A percentile compares a stretch with the other conserved stretches of the same genome.
Conservation (phyloP, 139 green algal genomes). For the Haematococcus sp. region DNA sequence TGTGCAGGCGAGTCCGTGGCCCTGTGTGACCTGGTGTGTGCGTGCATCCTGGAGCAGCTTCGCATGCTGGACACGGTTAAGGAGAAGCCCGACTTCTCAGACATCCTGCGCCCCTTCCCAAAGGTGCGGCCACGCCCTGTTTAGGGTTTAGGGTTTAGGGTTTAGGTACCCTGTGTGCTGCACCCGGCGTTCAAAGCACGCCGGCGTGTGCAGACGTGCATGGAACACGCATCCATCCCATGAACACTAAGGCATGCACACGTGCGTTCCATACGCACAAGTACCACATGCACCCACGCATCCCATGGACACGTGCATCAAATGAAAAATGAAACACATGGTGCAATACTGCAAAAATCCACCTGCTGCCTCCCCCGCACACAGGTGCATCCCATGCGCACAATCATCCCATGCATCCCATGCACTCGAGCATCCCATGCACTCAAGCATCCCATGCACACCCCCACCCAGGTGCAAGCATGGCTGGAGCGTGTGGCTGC, state of each 20-base stretch:
- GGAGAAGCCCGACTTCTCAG: constrained; percentile 11
- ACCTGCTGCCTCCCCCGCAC: too few relatives aligned
- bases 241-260: too few relatives aligned
- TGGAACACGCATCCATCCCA: too few relatives aligned
- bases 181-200: neutral
- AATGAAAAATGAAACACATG: too few relatives aligned
- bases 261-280: too few relatives aligned
- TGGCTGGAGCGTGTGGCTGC: constrained; percentile 6
- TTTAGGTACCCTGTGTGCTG: neutral
- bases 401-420: too few relatives aligned
- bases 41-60: constrained; percentile 15
- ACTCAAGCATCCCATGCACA: too few relatives aligned
- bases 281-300: too few relatives aligned
- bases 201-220: neutral
- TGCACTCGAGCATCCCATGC: too few relatives aligned
- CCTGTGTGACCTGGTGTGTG: constrained; percentile 10
- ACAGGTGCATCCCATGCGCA: too few relatives aligned
- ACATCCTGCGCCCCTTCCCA: constrained; percentile 2
- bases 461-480: neutral
- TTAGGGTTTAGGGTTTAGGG: neutral
- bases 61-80: constrained; percentile 13
- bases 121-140: neutral
- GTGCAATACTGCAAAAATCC: too few relatives aligned
- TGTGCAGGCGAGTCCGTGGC: neutral
- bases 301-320: too few relatives aligned